These are phyloP conservation scores for Dioscorea cayenensis DNA, from an alignment of 116 monocot genomes.

Conservation along the genomic window DNA sequence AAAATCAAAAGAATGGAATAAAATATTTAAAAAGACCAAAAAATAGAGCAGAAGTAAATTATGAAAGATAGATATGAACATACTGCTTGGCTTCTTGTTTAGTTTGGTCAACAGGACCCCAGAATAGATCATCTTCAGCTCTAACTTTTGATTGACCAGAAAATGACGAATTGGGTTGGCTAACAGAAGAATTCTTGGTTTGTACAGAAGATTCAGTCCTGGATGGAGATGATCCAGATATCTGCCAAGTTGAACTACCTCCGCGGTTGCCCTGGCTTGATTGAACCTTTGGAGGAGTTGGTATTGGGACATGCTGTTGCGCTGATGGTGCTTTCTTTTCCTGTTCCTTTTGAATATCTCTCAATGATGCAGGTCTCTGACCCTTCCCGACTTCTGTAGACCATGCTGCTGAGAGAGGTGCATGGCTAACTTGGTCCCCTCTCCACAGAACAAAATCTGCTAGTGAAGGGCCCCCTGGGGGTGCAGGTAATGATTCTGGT, in stretches of 20 bases:
- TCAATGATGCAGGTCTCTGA: constrained; percentile 61
- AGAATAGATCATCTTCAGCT: constrained; percentile 89
- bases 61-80: not conserved
- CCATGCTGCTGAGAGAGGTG: constrained; percentile 70
- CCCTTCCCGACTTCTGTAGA: constrained; percentile 50
- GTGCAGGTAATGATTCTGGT: constrained; percentile 42
- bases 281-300: constrained; percentile 35
- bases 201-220: constrained; percentile 12
- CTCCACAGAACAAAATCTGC: constrained; percentile 95
- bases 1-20: not conserved
- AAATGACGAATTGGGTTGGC: constrained; percentile 18
- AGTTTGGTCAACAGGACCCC: constrained; percentile 73
- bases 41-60: not conserved
- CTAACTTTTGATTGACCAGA: constrained; percentile 40
- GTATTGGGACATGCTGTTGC: constrained; percentile 37
- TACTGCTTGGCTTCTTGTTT: constrained; percentile 72
- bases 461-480: constrained; percentile 70
- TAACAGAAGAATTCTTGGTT: constrained; percentile 20
- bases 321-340: constrained; percentile 41
- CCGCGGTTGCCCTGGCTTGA: constrained; percentile 24
- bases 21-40: not conserved
- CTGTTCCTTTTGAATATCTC: constrained; percentile 80
- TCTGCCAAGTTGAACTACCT: constrained; percentile 43
- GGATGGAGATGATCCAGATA: constrained; percentile 57
- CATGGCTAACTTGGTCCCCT: constrained; percentile 47